Percentiles rank a stretch among this genome's conserved stretches.
Evolutionary conservation across 2,329 filamentous ascomycete genomes (phyloP).

Genomic region (Cladosporium sp.): DNA sequence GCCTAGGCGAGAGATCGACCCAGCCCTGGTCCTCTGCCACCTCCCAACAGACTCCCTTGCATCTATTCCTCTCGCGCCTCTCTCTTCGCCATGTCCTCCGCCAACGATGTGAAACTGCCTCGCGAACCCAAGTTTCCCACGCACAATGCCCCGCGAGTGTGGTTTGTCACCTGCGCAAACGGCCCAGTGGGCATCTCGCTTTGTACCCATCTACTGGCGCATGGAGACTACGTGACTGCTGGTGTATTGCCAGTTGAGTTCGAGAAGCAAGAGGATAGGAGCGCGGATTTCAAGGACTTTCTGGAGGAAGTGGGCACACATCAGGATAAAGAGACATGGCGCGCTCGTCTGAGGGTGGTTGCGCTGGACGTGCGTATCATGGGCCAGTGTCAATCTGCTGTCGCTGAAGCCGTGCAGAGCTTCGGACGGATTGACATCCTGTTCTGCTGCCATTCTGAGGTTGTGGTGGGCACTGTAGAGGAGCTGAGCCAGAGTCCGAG

Average conservation of each 20-base stretch:
- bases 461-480: conserved; percentile 86
- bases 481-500: conserved; percentile 74
- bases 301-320: conserved; percentile 57
- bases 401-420: conserved; percentile 79
- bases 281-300: conserved; percentile 76
- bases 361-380: conserved; percentile 60
- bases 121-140: conserved; percentile 56
- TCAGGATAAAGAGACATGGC: conserved; percentile 69
- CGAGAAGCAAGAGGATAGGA: conserved; percentile 67
- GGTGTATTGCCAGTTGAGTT: conserved; percentile 78
- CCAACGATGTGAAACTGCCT: conserved; percentile 33
- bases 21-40: neutral
- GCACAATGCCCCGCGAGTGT: conserved; percentile 74
- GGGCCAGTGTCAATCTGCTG: conserved; percentile 76
- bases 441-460: conserved; percentile 85
- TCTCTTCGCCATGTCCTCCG: conserved; percentile 22
- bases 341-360: conserved; percentile 69
- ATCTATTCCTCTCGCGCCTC: neutral
- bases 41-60: neutral
- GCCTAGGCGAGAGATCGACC: conserved; percentile 15
- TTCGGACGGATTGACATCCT: conserved; percentile 90
- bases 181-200: conserved; percentile 83
- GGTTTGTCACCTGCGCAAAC: conserved; percentile 86
- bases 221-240: conserved; percentile 87
- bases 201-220: conserved; percentile 76